Conservation (phyloP, 2,329 filamentous ascomycete genomes). For the Alternaria sp. region DNA sequence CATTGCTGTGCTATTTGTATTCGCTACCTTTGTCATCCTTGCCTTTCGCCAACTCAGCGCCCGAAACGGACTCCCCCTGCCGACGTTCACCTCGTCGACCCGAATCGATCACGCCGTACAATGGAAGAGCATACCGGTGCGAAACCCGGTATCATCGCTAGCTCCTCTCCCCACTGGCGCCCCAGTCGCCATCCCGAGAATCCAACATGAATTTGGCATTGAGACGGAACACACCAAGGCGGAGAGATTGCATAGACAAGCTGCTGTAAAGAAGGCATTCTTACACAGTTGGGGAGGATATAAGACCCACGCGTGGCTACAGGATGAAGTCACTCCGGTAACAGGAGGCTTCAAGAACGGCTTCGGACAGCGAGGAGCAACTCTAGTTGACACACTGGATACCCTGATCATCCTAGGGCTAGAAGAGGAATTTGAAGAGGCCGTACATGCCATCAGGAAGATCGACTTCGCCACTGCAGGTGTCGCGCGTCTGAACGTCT, state of each 20-base stretch:
- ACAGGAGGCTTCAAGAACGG: slow-evolving; percentile 55
- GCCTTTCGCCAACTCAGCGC: slow-evolving; percentile 38
- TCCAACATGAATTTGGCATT: slow-evolving; percentile 46
- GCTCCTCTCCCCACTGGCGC: slow-evolving; percentile 40
- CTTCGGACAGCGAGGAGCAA: slow-evolving; percentile 65
- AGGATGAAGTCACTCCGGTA: slow-evolving; percentile 60
- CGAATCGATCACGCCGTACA: slow-evolving; percentile 36
- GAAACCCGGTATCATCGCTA: slow-evolving; percentile 40
- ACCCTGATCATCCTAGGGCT: slow-evolving; percentile 69
- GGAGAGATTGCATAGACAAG: slow-evolving; percentile 38
- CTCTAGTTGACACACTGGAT: slow-evolving; percentile 66
- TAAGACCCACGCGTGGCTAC: slow-evolving; percentile 59
- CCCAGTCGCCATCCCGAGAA: slow-evolving; percentile 40
- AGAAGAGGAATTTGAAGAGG: slow-evolving; percentile 62
- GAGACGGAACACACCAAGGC: slow-evolving; percentile 44
- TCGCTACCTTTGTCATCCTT: slow-evolving; percentile 35
- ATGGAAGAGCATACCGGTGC: slow-evolving; percentile 43
- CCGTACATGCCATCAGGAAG: slow-evolving; percentile 57
- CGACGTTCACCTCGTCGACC: slow-evolving; percentile 31
- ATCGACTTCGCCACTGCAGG: slow-evolving; percentile 61
- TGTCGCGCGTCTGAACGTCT: slow-evolving; percentile 43
- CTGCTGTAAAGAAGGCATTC: slow-evolving; percentile 47
- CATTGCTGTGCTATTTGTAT: slow-evolving; percentile 34
- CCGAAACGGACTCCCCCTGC: slow-evolving; percentile 23
- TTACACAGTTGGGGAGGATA: slow-evolving; percentile 57